A percentile compares a stretch with the other conserved stretches of the same genome.
Evolutionary conservation across 1,284 basidiomycete species (phyloP).

Genomic region (Austropuccinia psidii): DNA sequence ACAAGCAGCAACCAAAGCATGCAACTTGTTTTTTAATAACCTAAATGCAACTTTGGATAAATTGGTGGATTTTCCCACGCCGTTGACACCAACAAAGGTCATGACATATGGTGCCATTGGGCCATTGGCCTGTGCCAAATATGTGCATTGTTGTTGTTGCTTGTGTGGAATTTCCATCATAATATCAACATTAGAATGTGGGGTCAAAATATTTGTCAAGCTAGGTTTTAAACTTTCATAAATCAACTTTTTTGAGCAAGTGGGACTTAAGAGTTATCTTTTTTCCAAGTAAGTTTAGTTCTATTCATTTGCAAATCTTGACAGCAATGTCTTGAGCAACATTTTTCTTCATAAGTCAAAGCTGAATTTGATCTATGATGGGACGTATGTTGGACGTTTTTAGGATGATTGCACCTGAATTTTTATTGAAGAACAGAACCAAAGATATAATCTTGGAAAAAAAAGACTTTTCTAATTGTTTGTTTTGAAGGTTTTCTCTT

Average conservation of each 20-base stretch:
- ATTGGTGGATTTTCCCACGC: slow-evolving; percentile 98
- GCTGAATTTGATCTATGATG: slow-evolving; percentile 86
- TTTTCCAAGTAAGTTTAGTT: slow-evolving; percentile 77
- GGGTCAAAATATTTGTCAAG: slow-evolving; percentile 87
- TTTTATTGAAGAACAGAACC: slow-evolving; percentile 46
- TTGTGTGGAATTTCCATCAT: slow-evolving; percentile 61
- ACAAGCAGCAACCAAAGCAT: slow-evolving; percentile 94
- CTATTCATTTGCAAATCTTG: slow-evolving; percentile 87
- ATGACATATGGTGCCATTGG: slow-evolving; percentile 66
- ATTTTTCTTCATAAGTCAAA: slow-evolving; percentile 97
- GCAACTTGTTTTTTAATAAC: slow-evolving; percentile 88
- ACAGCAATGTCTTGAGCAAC: slow-evolving; percentile 92
- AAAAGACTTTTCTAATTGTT: slow-evolving; percentile 26
- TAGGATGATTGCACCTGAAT: slow-evolving; percentile 52
- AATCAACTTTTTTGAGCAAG: slow-evolving; percentile 78
- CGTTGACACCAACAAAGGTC: slow-evolving; percentile 98
- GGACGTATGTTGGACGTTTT: slow-evolving; percentile 76
- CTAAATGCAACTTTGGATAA: slow-evolving; percentile 98
- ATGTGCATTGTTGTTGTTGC: slow-evolving; percentile 49
- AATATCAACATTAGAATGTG: slow-evolving; percentile 91
- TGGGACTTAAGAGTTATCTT: slow-evolving; percentile 58
- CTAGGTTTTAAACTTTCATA: slow-evolving; percentile 72
- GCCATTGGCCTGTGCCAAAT: not conserved
- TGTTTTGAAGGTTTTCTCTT: slow-evolving; percentile 34
- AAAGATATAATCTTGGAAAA: slow-evolving; percentile 42